Conservation (phyloP, 139 green algal genomes). For the Auxenochlorella pyrenoidosa region DNA sequence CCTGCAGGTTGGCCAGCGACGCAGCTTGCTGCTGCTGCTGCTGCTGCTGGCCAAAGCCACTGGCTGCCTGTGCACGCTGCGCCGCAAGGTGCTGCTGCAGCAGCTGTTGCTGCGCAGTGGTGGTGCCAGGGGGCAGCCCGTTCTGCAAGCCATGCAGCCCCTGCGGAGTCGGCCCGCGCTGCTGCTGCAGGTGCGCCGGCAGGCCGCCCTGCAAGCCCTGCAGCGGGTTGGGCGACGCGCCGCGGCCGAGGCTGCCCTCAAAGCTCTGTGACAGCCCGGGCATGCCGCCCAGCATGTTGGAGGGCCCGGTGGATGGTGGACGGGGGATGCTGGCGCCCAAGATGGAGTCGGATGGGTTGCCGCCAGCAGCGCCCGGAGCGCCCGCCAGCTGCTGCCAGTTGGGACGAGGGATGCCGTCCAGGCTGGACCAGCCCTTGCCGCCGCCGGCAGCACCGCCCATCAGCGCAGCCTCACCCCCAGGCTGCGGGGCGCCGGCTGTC, state of each 20-base stretch:
- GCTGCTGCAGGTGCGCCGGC: slow-evolving; percentile 7
- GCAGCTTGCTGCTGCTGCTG: slow-evolving; percentile 13
- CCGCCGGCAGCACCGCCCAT: background rate
- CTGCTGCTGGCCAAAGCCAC: background rate
- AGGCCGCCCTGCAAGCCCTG: slow-evolving; percentile 11
- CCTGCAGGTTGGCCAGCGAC: slow-evolving; percentile 36
- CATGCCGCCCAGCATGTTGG: background rate
- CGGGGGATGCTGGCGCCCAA: slow-evolving; percentile 9
- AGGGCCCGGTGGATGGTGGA: slow-evolving; percentile 16
- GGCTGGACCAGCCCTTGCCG: slow-evolving; percentile 17
- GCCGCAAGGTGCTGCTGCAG: slow-evolving; percentile 29
- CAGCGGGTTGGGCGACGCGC: slow-evolving; percentile 19
- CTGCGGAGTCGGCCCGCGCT: background rate
- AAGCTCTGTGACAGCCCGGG: background rate
- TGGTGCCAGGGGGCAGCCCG: background rate
- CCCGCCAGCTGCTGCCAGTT: slow-evolving; percentile 27
- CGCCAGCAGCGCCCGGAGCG: background rate
- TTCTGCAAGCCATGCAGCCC: background rate
- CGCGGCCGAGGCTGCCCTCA: background rate
- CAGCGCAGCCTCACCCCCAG: background rate
- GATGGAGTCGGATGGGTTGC: background rate
- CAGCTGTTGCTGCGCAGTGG: slow-evolving; percentile 24
- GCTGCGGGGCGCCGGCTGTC: background rate
- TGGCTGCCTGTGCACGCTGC: slow-evolving; percentile 9
- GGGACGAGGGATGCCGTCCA: slow-evolving; percentile 29